Base-by-base conservation (phyloP, 305 asterid genomes). In the Fraxinus greggii region DNA sequence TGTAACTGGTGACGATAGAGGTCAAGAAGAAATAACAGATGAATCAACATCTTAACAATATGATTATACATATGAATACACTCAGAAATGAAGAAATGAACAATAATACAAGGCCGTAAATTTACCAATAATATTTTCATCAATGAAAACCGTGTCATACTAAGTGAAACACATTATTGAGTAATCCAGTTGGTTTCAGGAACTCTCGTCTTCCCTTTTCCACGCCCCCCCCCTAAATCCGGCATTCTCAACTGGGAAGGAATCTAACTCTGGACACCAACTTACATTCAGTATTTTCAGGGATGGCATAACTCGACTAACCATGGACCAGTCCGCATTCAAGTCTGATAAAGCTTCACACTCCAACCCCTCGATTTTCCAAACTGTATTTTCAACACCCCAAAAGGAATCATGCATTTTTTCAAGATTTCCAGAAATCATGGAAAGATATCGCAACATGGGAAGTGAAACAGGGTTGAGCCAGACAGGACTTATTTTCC, bases 141-240 rank as follows among this genome's bases (percentile, higher is more conserved):
- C 9, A 54, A 17, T n/a, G 65, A 54, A 54, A 54, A 54, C 65
- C 65, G 10, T 54, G 65, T n/a, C 63, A n/a, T 6, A 54, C 7
- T 5, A n/a, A 2, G 65, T 19, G 24, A 54, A 54, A n/a, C 26
- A n/a, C 23, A 1, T 54, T 5, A 17, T 54, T 54, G 24, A 5
- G 65, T 6, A 54, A 54, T n/a, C 26, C 65, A 1, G 24, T 5
- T 6, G 23, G 26, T 19, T 54, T 54, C 65, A 61, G 32, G 72
- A 61, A 61, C 76, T 26, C 26, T 72, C 28, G 10, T 78, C 78
- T 76, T 76, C 84, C 76, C 70, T 86, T 80, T 76, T 84, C 89
- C 87, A 86, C 29, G 48, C 45, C 1, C 89, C 85, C 7, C 89
- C 89, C 82, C 85, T 86, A 36, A 86, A 86, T 38, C 85, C 87